Percentiles rank a stretch among this genome's conserved stretches.
phyloP scores from a whole-genome alignment of 2,329 filamentous ascomycete genomes.

The Beauveria rudraprayagi region DNA sequence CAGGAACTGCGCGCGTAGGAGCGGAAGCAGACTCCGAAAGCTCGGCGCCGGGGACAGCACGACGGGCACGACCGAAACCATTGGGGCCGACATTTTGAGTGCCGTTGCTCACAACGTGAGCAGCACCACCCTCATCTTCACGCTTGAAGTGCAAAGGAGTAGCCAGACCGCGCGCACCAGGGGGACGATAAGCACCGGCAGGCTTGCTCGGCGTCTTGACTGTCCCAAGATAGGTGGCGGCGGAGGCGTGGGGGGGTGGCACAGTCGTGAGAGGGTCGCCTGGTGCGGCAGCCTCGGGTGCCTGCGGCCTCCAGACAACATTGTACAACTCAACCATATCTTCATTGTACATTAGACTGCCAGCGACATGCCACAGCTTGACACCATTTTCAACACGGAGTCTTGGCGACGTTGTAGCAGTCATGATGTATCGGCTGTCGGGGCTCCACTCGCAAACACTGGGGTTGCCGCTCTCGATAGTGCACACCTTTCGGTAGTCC shows the following conservation, averaged over 20 bases:
- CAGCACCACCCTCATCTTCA: slow-evolving; percentile 90
- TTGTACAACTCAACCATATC: slow-evolving; percentile 94
- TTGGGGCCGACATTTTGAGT: slow-evolving; percentile 62
- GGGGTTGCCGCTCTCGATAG: slow-evolving; percentile 90
- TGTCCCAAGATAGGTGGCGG: slow-evolving; percentile 70
- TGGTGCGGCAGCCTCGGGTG: slow-evolving; percentile 47
- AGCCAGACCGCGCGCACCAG: slow-evolving; percentile 78
- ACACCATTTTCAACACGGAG: slow-evolving; percentile 95
- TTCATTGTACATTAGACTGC: slow-evolving; percentile 86
- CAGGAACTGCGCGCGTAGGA: slow-evolving; percentile 58
- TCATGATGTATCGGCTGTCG: slow-evolving; percentile 91
- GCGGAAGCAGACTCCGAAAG: slow-evolving; percentile 58
- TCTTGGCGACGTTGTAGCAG: slow-evolving; percentile 92
- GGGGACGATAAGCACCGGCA: slow-evolving; percentile 91
- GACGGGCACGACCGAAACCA: slow-evolving; percentile 69
- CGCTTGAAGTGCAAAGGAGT: slow-evolving; percentile 95
- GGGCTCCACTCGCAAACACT: slow-evolving; percentile 97
- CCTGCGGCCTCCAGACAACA: slow-evolving; percentile 77
- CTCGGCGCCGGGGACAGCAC: slow-evolving; percentile 83
- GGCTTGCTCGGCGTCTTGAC: slow-evolving; percentile 95
- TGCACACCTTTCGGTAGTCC: slow-evolving; percentile 85
- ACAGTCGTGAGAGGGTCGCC: slow-evolving; percentile 66
- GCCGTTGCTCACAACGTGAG: slow-evolving; percentile 74
- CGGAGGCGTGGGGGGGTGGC: slow-evolving; percentile 75
- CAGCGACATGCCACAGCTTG: slow-evolving; percentile 87